Evolutionary conservation across 345 rosid species (phyloP).

Genomic region (Lagerstroemia speciosa): DNA sequence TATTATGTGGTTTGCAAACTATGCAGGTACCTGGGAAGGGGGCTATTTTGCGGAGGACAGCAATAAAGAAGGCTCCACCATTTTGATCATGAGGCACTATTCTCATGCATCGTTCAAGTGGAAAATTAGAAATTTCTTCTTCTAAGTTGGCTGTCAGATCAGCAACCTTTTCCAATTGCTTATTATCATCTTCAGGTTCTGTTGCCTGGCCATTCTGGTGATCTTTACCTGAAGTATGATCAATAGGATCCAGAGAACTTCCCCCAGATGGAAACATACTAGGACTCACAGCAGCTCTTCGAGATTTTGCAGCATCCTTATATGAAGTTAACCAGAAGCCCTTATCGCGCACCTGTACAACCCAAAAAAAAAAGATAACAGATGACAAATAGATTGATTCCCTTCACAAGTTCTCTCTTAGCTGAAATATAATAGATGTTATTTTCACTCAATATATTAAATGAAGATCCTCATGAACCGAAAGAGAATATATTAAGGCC

Average conservation of each 20-base stretch:
- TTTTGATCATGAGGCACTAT: constrained; percentile 95
- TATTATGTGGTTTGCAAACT: not conserved
- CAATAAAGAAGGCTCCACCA: constrained; percentile 87
- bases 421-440: not conserved
- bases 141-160: constrained; percentile 25
- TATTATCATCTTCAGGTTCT: constrained; percentile 22
- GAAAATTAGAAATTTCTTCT: constrained; percentile 63
- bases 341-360: constrained; percentile 58
- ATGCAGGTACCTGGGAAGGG: constrained; percentile 51
- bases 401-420: constrained; percentile 2
- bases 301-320: constrained; percentile 46
- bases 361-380: constrained; percentile 6
- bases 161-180: constrained; percentile 16
- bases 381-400: not conserved
- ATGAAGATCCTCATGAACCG: not conserved
- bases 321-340: constrained; percentile 63
- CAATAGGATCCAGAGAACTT: constrained; percentile 20
- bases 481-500: not conserved
- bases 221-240: constrained; percentile 6
- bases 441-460: not conserved
- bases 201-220: constrained; percentile 21
- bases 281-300: constrained; percentile 41
- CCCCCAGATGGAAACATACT: constrained; percentile 86
- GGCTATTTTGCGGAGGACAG: constrained; percentile 67
- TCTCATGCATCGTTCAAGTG: constrained; percentile 82